These are phyloP conservation scores for Henningerozyma blattae DNA, from an alignment of 805 yeast species.

Conservation along the genomic window DNA sequence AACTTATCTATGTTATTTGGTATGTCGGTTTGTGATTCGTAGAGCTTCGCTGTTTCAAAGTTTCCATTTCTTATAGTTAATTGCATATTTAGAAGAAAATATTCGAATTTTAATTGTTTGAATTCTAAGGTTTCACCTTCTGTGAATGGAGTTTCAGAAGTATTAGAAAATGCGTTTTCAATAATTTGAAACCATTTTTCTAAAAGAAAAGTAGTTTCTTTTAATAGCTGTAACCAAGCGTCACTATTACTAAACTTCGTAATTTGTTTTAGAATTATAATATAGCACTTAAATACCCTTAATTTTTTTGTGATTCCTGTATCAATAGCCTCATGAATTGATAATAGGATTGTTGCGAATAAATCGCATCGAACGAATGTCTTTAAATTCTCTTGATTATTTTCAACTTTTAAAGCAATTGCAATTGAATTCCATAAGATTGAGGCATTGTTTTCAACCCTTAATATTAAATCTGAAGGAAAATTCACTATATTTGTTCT, in stretches of 20 bases:
- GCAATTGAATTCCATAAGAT: slow-evolving; percentile 28
- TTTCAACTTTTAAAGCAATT: slow-evolving; percentile 16
- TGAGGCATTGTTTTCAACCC: slow-evolving; percentile 23
- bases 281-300: slow-evolving; percentile 23
- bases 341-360: slow-evolving; percentile 23
- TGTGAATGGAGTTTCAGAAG: slow-evolving; percentile 4
- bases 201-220: slow-evolving; percentile 1
- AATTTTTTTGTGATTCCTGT: slow-evolving; percentile 16
- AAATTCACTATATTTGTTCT: slow-evolving; percentile 12
- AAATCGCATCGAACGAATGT: slow-evolving; percentile 13
- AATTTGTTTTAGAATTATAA: slow-evolving; percentile 18
- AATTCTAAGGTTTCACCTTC: slow-evolving; percentile 5
- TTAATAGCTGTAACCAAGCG: not conserved
- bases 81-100: slow-evolving; percentile 24
- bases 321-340: slow-evolving; percentile 20
- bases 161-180: no score
- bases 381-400: slow-evolving; percentile 2
- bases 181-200: slow-evolving; percentile 17
- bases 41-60: slow-evolving; percentile 25
- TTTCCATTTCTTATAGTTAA: slow-evolving; percentile 22
- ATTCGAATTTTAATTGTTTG: slow-evolving; percentile 16
- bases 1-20: slow-evolving; percentile 4
- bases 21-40: slow-evolving; percentile 22
- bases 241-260: no score
- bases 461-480: slow-evolving; percentile 9